phyloP scores from a whole-genome alignment of 768 basidiomycete genomes.

The Lactifluus subvellereus region DNA sequence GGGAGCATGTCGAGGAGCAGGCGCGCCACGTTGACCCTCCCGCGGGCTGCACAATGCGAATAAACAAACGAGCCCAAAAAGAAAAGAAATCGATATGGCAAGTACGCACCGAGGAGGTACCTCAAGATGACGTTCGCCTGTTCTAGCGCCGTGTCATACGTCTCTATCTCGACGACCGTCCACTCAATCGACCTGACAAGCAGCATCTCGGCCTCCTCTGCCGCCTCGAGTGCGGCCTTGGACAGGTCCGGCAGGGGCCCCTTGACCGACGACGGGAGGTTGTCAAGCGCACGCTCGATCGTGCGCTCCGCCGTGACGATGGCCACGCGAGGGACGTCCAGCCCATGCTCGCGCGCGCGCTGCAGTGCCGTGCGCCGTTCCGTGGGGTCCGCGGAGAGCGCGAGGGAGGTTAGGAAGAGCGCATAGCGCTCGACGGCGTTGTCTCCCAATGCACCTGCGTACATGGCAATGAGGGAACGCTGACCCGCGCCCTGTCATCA shows the following conservation, averaged over 20 bases:
- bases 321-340: slow-evolving; percentile 79
- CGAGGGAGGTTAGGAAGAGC: slow-evolving; percentile 76
- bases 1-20: slow-evolving; percentile 56
- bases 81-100: neutral
- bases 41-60: slow-evolving; percentile 48
- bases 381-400: slow-evolving; percentile 52
- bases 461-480: slow-evolving; percentile 86
- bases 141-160: slow-evolving; percentile 71
- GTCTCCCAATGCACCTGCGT: slow-evolving; percentile 84
- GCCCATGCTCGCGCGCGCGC: slow-evolving; percentile 75
- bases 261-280: slow-evolving; percentile 7
- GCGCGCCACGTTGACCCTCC: slow-evolving; percentile 65
- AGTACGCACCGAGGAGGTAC: slow-evolving; percentile 77
- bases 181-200: slow-evolving; percentile 89
- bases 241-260: slow-evolving; percentile 14
- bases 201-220: slow-evolving; percentile 53
- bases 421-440: slow-evolving; percentile 92
- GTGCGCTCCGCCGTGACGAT: slow-evolving; percentile 72
- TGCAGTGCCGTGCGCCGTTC: slow-evolving; percentile 67
- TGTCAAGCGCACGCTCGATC: slow-evolving; percentile 64
- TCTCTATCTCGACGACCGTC: slow-evolving; percentile 74
- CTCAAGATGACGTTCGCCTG: slow-evolving; percentile 85
- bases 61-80: neutral
- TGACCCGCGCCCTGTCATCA: slow-evolving; percentile 60
- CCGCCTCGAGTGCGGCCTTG: slow-evolving; percentile 22